These are phyloP conservation scores for Venustampulla echinocandica DNA, from an alignment of 495 filamentous ascomycete species.

Conservation along the genomic window DNA sequence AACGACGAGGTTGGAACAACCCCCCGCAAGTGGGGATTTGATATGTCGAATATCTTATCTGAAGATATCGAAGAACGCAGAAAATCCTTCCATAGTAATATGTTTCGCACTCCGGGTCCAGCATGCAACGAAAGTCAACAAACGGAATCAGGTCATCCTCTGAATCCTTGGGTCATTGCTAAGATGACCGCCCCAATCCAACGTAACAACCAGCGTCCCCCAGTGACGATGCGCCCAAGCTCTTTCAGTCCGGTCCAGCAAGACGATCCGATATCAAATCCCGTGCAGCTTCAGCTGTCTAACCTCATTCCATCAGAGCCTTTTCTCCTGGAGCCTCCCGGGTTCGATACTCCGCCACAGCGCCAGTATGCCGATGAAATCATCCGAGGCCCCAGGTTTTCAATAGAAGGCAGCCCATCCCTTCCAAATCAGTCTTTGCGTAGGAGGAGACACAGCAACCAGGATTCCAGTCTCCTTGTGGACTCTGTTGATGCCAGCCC, in stretches of 20 bases:
- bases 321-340: too few relatives aligned
- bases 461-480: background rate
- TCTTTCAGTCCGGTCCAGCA: too few relatives aligned
- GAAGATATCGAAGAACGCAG: slow-evolving; percentile 20
- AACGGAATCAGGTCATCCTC: slow-evolving; percentile 13
- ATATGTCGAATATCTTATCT: slow-evolving; percentile 30
- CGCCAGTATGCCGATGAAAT: too few relatives aligned
- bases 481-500: background rate
- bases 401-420: background rate
- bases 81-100: slow-evolving; percentile 17
- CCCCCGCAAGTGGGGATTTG: slow-evolving; percentile 26
- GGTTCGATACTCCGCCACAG: too few relatives aligned
- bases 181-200: slow-evolving; percentile 41
- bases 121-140: background rate
- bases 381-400: too few relatives aligned
- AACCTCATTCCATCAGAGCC: too few relatives aligned
- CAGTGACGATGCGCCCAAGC: background rate
- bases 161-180: slow-evolving; percentile 54
- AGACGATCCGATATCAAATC: too few relatives aligned
- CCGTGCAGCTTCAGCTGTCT: too few relatives aligned
- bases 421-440: background rate
- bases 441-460: background rate
- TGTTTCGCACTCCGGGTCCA: background rate
- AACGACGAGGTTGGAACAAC: slow-evolving; percentile 3
- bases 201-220: background rate